Percentiles rank a stretch among this genome's conserved stretches.
These are phyloP conservation scores for Phanerodontia chrysosporium DNA, from an alignment of 768 basidiomycete genomes.

Conservation along the genomic window DNA sequence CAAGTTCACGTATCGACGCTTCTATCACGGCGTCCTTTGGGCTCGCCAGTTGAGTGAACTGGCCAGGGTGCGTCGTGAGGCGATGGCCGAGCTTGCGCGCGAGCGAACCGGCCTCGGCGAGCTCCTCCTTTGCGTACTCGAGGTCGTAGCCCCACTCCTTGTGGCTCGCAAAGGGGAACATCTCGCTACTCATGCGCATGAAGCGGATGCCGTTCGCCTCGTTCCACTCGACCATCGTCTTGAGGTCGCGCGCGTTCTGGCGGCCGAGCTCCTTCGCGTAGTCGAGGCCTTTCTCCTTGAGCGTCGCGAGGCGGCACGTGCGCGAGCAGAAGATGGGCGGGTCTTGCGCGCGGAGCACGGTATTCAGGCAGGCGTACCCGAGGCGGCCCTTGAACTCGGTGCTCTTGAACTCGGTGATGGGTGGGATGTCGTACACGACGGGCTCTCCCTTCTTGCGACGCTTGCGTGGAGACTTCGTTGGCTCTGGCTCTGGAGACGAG, in stretches of 20 bases:
- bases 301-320: constrained; percentile 61
- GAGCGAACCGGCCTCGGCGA: constrained; percentile 42
- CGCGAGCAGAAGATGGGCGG: constrained; percentile 69
- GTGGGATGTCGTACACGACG: constrained; percentile 60
- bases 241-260: constrained; percentile 70
- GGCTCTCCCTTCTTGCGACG: constrained; percentile 38
- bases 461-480: no score
- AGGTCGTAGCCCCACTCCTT: constrained; percentile 75
- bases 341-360: constrained; percentile 67
- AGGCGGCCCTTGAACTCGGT: constrained; percentile 58
- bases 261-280: constrained; percentile 78
- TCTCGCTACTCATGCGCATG: constrained; percentile 83
- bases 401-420: constrained; percentile 53
- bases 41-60: constrained; percentile 78
- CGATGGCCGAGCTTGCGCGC: constrained; percentile 51
- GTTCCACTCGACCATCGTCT: constrained; percentile 85
- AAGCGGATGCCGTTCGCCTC: constrained; percentile 84
- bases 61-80: constrained; percentile 85
- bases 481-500: neutral
- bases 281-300: constrained; percentile 72
- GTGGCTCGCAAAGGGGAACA: constrained; percentile 93
- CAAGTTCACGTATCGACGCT: constrained; percentile 73
- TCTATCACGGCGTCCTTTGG: constrained; percentile 74
- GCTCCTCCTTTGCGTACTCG: constrained; percentile 59
- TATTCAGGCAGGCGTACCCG: constrained; percentile 85